Conservation (phyloP, 305 asterid genomes). For the Fraxinus sp. region DNA sequence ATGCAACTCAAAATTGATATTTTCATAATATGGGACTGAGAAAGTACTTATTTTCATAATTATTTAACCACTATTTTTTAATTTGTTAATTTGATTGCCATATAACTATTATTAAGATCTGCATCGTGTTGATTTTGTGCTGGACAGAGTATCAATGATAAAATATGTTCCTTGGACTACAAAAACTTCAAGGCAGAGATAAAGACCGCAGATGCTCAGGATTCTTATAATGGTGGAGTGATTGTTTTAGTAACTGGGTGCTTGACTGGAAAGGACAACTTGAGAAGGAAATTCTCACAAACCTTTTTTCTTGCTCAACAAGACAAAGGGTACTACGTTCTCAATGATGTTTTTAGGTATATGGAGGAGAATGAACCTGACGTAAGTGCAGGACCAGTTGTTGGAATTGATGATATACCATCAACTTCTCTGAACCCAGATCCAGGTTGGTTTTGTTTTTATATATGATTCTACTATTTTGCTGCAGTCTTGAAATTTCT, state of each 20-base stretch:
- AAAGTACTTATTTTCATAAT: neutral
- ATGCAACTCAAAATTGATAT: neutral
- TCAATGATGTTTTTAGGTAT: slow-evolving; percentile 69
- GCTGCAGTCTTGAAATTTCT: neutral
- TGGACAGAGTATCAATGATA: slow-evolving; percentile 64
- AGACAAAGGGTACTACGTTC: slow-evolving; percentile 74
- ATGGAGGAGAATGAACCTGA: slow-evolving; percentile 53
- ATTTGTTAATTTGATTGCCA: neutral
- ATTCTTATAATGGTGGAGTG: slow-evolving; percentile 63
- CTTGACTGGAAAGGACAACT: slow-evolving; percentile 69
- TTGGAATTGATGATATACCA: slow-evolving; percentile 40
- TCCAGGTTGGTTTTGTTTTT: slow-evolving; percentile 47
- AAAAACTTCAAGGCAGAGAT: slow-evolving; percentile 79
- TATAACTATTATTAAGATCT: slow-evolving; percentile 8
- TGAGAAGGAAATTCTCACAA: slow-evolving; percentile 61
- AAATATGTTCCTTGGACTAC: slow-evolving; percentile 65
- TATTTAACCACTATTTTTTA: neutral
- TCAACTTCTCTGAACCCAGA: slow-evolving; percentile 37
- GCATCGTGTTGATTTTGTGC: slow-evolving; percentile 23
- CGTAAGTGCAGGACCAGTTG: slow-evolving; percentile 21
- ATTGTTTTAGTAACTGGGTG: slow-evolving; percentile 75
- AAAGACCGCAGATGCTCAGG: slow-evolving; percentile 74
- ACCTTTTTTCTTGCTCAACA: slow-evolving; percentile 91
- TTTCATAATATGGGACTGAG: neutral
- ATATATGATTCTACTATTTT: neutral